Evolutionary conservation across 495 filamentous ascomycete genomes (phyloP).

Genomic region (Neurospora sublineolata): DNA sequence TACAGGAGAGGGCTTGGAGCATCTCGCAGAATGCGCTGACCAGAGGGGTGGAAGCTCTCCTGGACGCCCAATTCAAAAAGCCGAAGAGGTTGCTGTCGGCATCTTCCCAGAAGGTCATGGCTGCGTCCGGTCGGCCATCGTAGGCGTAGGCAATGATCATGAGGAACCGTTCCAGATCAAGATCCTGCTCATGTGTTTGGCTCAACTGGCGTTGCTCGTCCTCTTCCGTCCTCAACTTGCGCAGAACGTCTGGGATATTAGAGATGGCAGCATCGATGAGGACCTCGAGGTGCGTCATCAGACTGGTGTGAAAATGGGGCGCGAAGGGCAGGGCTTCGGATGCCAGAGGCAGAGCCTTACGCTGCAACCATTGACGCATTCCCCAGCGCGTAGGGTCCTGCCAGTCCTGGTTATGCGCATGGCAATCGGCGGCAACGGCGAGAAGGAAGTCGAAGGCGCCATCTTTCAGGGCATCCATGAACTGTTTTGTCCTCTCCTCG

Average conservation of each 20-base stretch:
- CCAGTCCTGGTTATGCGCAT: constrained; percentile 47
- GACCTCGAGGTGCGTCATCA: constrained; percentile 71
- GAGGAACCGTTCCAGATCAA: constrained; percentile 82
- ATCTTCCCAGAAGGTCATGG: constrained; percentile 80
- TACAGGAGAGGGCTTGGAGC: constrained; percentile 72
- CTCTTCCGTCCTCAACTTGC: constrained; percentile 76
- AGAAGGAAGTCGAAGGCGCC: constrained; percentile 88
- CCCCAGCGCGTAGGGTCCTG: constrained; percentile 66
- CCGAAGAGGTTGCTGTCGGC: constrained; percentile 81
- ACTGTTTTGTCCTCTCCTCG: constrained; percentile 54
- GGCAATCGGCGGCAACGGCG: constrained; percentile 68
- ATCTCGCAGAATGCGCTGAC: constrained; percentile 94
- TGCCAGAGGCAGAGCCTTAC: constrained; percentile 56
- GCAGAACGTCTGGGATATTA: constrained; percentile 86
- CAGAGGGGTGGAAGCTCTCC: constrained; percentile 80
- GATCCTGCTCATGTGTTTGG: constrained; percentile 59
- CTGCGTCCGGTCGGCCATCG: constrained; percentile 67
- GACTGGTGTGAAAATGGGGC: constrained; percentile 47
- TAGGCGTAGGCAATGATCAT: constrained; percentile 88
- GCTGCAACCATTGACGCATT: constrained; percentile 63
- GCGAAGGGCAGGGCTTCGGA: constrained; percentile 52
- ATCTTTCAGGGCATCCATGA: constrained; percentile 69
- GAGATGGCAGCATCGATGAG: constrained; percentile 87
- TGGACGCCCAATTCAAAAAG: constrained; percentile 91
- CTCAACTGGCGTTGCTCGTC: constrained; percentile 71